phyloP scores from a whole-genome alignment of 257 asterid species.

The Solanum appendiculatum region DNA sequence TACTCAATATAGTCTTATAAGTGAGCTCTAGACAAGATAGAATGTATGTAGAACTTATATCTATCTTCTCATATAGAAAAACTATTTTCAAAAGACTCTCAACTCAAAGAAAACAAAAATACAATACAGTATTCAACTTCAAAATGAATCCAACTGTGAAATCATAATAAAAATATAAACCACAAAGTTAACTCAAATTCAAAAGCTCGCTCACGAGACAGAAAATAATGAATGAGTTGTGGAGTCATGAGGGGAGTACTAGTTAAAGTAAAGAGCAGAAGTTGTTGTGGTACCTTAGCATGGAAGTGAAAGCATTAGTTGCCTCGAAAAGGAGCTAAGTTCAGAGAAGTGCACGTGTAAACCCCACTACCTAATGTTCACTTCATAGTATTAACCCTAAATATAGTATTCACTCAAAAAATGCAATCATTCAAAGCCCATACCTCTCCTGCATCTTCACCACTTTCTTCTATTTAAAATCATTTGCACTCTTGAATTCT shows the following conservation, averaged over 20 bases:
- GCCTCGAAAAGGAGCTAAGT: conserved; percentile 44
- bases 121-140: background rate
- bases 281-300: background rate
- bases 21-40: too few relatives aligned
- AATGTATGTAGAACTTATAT: too few relatives aligned
- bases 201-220: too few relatives aligned
- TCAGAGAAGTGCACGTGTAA: conserved; percentile 59
- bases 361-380: conserved; percentile 19
- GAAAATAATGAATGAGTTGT: background rate
- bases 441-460: background rate
- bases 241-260: background rate
- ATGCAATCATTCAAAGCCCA: background rate
- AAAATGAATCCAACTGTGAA: background rate
- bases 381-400: conserved; percentile 4
- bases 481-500: background rate
- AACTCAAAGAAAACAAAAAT: background rate
- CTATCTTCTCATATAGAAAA: too few relatives aligned
- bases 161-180: background rate
- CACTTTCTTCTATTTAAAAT: background rate
- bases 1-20: background rate
- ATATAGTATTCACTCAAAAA: background rate
- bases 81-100: background rate
- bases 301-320: conserved; percentile 1
- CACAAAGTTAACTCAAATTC: background rate
- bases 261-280: background rate